Evolutionary conservation across 2,329 filamentous ascomycete species (phyloP).

Genomic region (Conoideocrella luteorostrata): DNA sequence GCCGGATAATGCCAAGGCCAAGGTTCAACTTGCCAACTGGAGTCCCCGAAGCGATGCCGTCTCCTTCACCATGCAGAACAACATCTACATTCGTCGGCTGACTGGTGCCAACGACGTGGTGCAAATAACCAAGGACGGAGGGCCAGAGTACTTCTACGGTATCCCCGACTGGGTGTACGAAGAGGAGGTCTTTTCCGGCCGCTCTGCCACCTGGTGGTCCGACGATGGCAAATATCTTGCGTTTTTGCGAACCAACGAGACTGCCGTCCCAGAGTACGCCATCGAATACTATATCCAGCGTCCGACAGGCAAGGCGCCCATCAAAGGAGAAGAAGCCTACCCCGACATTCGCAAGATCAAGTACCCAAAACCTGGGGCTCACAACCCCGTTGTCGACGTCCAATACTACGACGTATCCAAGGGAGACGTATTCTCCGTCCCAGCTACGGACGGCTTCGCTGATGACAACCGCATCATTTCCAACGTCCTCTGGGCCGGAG

Average conservation of each 20-base stretch:
- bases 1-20: constrained; percentile 54
- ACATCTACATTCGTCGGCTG: constrained; percentile 71
- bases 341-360: constrained; percentile 90
- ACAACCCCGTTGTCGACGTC: constrained; percentile 84
- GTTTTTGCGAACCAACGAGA: constrained; percentile 91
- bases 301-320: constrained; percentile 66
- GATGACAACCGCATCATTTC: constrained; percentile 86
- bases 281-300: constrained; percentile 88
- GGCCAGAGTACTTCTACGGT: constrained; percentile 85
- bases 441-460: constrained; percentile 68
- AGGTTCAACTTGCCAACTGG: constrained; percentile 82
- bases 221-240: constrained; percentile 82
- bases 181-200: constrained; percentile 57
- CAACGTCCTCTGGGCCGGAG: constrained; percentile 84
- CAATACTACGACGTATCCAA: constrained; percentile 81
- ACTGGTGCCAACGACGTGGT: constrained; percentile 47
- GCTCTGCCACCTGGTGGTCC: constrained; percentile 93
- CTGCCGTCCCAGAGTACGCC: constrained; percentile 82
- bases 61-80: constrained; percentile 86
- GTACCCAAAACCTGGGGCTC: constrained; percentile 91
- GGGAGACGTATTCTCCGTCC: constrained; percentile 71
- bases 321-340: constrained; percentile 72
- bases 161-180: constrained; percentile 98
- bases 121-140: constrained; percentile 80
- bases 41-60: constrained; percentile 80